Evolutionary conservation across 768 basidiomycete species (phyloP).

Genomic region (Boletus patriciae): DNA sequence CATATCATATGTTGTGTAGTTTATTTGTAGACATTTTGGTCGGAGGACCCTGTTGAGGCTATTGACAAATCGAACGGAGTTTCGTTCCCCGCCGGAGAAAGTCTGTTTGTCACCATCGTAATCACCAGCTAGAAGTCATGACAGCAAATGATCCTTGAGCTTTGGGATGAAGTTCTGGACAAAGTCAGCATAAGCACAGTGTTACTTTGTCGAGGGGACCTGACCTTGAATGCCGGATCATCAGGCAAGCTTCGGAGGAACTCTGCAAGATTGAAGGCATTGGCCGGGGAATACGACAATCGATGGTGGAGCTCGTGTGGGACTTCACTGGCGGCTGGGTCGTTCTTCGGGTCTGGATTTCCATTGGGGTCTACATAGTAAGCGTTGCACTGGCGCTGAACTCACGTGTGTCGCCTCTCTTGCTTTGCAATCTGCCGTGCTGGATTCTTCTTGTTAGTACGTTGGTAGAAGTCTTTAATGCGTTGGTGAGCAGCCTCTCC

Average conservation of each 20-base stretch:
- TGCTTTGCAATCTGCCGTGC: neutral
- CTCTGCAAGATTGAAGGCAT: neutral
- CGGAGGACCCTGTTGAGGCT: neutral
- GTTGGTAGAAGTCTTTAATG: constrained; percentile 29
- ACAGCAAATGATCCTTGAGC: neutral
- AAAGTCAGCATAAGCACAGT: neutral
- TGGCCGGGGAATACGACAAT: neutral
- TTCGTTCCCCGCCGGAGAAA: too few species aligned
- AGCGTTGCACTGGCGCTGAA: neutral
- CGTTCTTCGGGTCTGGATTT: too few species aligned
- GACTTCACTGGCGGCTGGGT: too few species aligned
- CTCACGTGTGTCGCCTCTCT: neutral
- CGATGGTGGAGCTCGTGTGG: neutral
- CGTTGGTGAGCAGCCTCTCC: constrained; percentile 35
- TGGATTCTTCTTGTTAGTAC: constrained; percentile 18
- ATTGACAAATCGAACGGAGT: too few species aligned
- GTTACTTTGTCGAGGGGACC: neutral
- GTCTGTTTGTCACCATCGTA: too few species aligned
- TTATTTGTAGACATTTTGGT: neutral
- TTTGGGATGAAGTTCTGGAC: neutral
- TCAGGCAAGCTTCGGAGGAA: neutral
- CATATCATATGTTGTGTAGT: too few species aligned
- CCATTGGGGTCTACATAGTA: too few species aligned
- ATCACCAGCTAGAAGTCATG: too few species aligned
- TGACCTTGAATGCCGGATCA: neutral